Conservation (phyloP, 225 moss, liverwort and hornwort species). For the Pseudisothecium myosuroides region DNA sequence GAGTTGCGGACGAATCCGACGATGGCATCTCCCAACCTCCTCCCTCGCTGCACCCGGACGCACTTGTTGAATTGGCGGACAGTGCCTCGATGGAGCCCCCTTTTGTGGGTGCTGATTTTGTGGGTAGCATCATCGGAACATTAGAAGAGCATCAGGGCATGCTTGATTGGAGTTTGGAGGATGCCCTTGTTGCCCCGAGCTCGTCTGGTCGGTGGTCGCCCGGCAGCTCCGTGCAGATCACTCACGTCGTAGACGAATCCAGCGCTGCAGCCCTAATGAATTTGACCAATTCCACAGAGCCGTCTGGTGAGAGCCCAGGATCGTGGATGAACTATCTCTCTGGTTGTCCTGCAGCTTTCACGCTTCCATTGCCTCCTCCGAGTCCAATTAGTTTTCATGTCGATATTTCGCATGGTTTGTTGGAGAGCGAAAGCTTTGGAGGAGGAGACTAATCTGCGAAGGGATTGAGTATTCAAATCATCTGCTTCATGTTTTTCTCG, state of each 20-base stretch:
- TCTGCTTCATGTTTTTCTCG: background rate
- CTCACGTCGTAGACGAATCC: background rate
- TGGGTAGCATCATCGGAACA: accelerated
- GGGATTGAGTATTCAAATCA: background rate
- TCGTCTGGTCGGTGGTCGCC: background rate
- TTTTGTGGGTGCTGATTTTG: background rate
- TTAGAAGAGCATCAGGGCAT: background rate
- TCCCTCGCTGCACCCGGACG: background rate
- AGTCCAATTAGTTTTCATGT: background rate
- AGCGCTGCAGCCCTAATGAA: too few relatives aligned
- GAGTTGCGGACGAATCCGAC: background rate
- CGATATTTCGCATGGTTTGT: background rate
- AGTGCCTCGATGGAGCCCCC: background rate
- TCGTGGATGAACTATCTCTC: background rate
- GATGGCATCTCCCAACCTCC: background rate
- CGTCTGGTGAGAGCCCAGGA: background rate
- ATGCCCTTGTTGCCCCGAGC: background rate
- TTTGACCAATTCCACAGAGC: background rate
- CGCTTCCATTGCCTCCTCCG: background rate
- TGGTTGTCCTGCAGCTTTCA: background rate
- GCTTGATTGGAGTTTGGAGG: background rate
- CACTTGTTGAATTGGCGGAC: background rate
- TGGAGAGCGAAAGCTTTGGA: background rate
- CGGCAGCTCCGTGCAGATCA: background rate
- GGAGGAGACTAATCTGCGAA: background rate